A percentile compares a stretch with the other conserved stretches of the same genome.
phyloP scores from a whole-genome alignment of 2,329 filamentous ascomycete genomes.

The Neopestalotiopsis rosae region DNA sequence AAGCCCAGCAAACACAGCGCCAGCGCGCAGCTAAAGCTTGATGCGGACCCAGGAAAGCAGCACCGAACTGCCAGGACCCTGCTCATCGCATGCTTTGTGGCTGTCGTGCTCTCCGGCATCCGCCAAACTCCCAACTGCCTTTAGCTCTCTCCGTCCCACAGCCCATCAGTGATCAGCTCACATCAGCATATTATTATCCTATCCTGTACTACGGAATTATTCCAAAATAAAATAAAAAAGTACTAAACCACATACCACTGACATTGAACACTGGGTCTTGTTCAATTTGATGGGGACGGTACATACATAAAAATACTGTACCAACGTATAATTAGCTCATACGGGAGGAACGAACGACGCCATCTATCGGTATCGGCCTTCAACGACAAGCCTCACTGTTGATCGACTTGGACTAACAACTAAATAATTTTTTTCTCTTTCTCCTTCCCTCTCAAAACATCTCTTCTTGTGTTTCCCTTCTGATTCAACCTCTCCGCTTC shows the following conservation, averaged over 20 bases:
- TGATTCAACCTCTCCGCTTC: background rate
- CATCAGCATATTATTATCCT: conserved; percentile 10
- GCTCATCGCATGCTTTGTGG: background rate
- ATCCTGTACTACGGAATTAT: background rate
- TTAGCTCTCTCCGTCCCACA: background rate
- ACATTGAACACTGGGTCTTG: background rate
- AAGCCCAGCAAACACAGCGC: background rate
- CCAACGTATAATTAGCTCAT: background rate
- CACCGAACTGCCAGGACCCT: background rate
- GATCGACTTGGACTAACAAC: background rate
- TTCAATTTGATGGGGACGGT: background rate
- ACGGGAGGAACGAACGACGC: conserved; percentile 1
- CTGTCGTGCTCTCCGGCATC: background rate
- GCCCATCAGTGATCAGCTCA: background rate
- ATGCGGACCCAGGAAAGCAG: background rate
- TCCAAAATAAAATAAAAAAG: background rate
- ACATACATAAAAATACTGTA: background rate
- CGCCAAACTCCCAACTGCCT: background rate
- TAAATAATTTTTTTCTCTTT: background rate
- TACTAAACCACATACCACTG: background rate
- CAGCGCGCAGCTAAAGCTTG: background rate
- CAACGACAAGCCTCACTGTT: conserved; percentile 6
- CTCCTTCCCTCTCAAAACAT: background rate
- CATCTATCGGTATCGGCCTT: background rate
- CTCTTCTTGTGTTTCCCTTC: background rate